These are phyloP conservation scores for Themeda triandra DNA, from an alignment of 176 grass and related monocot genomes.

Conservation along the genomic window DNA sequence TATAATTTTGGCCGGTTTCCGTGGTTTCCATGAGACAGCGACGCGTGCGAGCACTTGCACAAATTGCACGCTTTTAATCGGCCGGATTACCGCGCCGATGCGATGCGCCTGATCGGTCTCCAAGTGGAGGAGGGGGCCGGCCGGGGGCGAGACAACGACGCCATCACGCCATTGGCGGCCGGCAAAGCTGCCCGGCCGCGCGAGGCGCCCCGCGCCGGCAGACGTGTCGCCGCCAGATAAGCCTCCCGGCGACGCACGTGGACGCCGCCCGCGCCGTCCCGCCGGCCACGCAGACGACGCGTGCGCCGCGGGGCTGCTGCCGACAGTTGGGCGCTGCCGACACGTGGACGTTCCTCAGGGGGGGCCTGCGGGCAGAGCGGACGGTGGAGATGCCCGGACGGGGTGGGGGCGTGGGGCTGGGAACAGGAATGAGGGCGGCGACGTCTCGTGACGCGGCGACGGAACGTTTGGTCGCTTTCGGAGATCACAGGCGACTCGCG, in stretches of 20 bases:
- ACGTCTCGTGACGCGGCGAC: background rate
- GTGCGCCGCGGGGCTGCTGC: background rate
- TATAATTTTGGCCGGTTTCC: background rate
- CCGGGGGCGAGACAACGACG: background rate
- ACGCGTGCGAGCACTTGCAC: background rate
- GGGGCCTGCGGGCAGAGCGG: background rate
- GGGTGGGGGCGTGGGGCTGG: background rate
- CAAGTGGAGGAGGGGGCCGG: background rate
- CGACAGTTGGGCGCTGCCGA: background rate
- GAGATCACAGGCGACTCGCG: constrained; percentile 19
- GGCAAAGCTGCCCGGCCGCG: background rate
- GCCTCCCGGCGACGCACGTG: background rate
- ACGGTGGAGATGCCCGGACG: background rate
- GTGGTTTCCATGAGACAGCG: background rate
- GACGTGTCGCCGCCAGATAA: constrained; percentile 21
- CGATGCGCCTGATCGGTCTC: background rate
- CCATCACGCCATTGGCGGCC: constrained; percentile 11
- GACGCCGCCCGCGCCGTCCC: background rate
- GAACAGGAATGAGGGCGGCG: background rate
- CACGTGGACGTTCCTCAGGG: background rate
- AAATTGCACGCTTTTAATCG: background rate
- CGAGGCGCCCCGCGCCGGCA: background rate
- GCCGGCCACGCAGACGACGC: background rate
- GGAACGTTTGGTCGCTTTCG: constrained; percentile 7
- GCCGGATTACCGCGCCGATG: background rate